phyloP scores from a whole-genome alignment of 106 monocot genomes.

The Acorus calamus region DNA sequence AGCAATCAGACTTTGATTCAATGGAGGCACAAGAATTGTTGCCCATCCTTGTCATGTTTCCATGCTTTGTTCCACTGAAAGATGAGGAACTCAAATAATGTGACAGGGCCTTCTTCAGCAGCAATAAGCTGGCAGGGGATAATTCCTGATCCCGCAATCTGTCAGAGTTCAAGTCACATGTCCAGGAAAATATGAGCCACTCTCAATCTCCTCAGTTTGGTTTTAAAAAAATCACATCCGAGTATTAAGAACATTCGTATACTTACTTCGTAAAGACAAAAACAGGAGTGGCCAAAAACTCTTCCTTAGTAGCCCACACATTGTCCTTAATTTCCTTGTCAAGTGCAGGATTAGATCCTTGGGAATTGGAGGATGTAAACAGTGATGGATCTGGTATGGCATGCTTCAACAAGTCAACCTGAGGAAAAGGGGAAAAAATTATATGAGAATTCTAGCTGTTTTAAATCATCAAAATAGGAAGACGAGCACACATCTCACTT shows the following conservation, averaged over 20 bases:
- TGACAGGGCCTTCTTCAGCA: conserved; percentile 39
- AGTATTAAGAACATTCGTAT: not conserved
- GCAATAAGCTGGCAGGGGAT: conserved; percentile 32
- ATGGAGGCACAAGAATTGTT: conserved; percentile 16
- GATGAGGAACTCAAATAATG: conserved; percentile 48
- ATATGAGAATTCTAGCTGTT: too few relatives aligned
- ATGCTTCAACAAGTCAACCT: conserved; percentile 97
- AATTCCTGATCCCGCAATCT: conserved; percentile 66
- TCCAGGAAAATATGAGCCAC: not conserved
- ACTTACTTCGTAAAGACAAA: conserved; percentile 86
- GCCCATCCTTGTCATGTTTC: conserved; percentile 5
- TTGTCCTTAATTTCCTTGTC: conserved; percentile 55
- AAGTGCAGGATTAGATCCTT: conserved; percentile 21
- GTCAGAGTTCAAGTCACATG: conserved; percentile 1
- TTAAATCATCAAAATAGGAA: too few relatives aligned
- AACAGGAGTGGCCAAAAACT: conserved; percentile 52
- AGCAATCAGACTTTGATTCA: conserved; percentile 7
- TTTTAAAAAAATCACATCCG: too few relatives aligned
- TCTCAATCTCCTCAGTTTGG: too few relatives aligned
- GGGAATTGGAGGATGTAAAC: conserved; percentile 25
- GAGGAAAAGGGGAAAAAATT: conserved; percentile 3
- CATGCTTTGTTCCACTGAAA: conserved; percentile 20
- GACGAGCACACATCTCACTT: too few relatives aligned
- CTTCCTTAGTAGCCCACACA: conserved; percentile 16
- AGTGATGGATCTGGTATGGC: conserved; percentile 79